phyloP scores from a whole-genome alignment of 2,329 filamentous ascomycete species.

The Paecilomyces sp. region DNA sequence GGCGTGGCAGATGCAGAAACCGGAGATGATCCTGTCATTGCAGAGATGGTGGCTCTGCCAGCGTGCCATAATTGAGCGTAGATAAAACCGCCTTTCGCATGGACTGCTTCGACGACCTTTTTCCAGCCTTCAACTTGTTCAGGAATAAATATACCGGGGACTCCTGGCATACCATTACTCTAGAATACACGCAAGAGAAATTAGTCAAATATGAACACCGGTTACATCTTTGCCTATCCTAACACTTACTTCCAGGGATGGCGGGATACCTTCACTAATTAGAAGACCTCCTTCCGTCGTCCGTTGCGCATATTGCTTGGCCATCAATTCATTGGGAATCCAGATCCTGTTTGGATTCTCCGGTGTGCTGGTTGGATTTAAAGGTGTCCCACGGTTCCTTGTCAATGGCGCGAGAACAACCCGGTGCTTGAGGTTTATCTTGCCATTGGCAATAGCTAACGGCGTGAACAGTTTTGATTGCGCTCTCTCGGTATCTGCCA shows the following conservation, averaged over 20 bases:
- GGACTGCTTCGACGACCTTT: constrained; percentile 44
- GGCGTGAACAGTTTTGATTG: constrained; percentile 38
- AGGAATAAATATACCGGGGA: constrained; percentile 24
- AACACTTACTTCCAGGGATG: constrained; percentile 31
- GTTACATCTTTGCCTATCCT: no score
- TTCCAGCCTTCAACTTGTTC: constrained; percentile 45
- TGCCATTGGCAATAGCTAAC: constrained; percentile 40
- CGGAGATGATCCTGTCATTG: constrained; percentile 32
- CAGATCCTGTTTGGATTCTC: constrained; percentile 45
- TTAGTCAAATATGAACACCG: no score
- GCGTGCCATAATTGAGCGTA: constrained; percentile 37
- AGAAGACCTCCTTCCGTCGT: constrained; percentile 29
- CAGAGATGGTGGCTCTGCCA: constrained; percentile 39
- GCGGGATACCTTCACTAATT: constrained; percentile 31
- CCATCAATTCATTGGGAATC: constrained; percentile 36
- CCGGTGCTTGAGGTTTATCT: constrained; percentile 44
- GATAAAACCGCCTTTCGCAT: constrained; percentile 45
- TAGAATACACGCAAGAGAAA: constrained; percentile 15
- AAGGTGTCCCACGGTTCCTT: constrained; percentile 45
- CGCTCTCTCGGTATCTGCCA: neutral
- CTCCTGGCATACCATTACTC: constrained; percentile 33
- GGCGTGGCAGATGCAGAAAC: constrained; percentile 37
- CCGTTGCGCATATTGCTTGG: constrained; percentile 35
- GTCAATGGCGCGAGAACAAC: constrained; percentile 48
- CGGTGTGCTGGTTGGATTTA: constrained; percentile 33